Percentiles rank a stretch among this genome's conserved stretches.
Conservation (phyloP, 2,329 filamentous ascomycete genomes). For the Xylaria sp. region DNA sequence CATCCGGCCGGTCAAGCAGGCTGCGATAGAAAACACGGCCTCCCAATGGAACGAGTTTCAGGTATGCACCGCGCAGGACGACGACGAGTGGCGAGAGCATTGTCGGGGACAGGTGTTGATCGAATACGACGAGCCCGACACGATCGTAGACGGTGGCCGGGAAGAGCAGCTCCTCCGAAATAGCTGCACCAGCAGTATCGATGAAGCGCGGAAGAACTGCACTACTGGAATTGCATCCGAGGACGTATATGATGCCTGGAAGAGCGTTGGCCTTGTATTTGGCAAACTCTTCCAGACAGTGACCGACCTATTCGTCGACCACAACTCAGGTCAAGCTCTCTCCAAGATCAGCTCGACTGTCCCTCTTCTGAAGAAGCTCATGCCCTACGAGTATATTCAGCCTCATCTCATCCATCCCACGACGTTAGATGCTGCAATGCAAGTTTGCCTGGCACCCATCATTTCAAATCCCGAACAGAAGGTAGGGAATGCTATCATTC, state of each 20-base stretch:
- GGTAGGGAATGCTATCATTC: conserved; percentile 13
- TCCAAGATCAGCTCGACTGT: conserved; percentile 25
- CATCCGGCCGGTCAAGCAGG: conserved; percentile 26
- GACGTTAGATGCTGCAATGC: conserved; percentile 32
- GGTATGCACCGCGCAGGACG: conserved; percentile 27
- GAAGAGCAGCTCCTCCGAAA: conserved; percentile 11
- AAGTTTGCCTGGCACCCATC: conserved; percentile 24
- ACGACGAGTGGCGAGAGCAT: conserved; percentile 28
- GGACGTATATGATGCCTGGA: conserved; percentile 28
- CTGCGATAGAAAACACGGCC: conserved; percentile 13
- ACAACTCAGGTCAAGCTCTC: conserved; percentile 13
- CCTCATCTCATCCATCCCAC: conserved; percentile 35
- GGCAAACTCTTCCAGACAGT: conserved; percentile 34
- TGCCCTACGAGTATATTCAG: conserved; percentile 27
- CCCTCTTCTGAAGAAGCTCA: conserved; percentile 14
- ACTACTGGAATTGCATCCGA: conserved; percentile 4
- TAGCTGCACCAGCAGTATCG: conserved; percentile 12
- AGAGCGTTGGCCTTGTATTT: conserved; percentile 29
- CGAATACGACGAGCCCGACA: conserved; percentile 26
- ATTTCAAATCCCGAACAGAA: conserved; percentile 6
- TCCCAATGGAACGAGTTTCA: conserved; percentile 31
- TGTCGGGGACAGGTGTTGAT: conserved; percentile 26
- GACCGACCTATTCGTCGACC: conserved; percentile 8
- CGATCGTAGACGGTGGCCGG: conserved; percentile 17
- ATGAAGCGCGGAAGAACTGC: conserved; percentile 11